Conservation (phyloP, 2,329 filamentous ascomycete species). For the Coniochaeta ligniaria region DNA sequence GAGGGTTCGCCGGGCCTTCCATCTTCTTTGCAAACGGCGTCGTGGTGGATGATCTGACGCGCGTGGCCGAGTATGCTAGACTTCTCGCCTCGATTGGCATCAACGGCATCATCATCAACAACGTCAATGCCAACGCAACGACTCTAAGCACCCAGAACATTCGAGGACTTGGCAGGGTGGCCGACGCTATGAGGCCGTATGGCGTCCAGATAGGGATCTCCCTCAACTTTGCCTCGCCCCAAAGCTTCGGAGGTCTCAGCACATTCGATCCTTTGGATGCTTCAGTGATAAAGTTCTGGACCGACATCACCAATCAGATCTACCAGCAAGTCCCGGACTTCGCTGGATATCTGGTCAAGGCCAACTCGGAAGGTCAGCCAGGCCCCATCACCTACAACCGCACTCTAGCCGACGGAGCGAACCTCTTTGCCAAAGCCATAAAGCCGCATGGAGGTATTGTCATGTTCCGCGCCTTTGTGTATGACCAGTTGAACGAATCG, state of each 20-base stretch:
- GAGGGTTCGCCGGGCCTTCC: slow-evolving; percentile 60
- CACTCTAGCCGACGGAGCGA: slow-evolving; percentile 60
- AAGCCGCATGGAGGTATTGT: slow-evolving; percentile 53
- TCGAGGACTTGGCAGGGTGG: slow-evolving; percentile 53
- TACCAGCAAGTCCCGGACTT: slow-evolving; percentile 59
- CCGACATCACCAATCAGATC: slow-evolving; percentile 48
- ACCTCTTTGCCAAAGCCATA: slow-evolving; percentile 56
- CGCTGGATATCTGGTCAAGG: slow-evolving; percentile 63
- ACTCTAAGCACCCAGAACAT: slow-evolving; percentile 51
- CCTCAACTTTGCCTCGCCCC: slow-evolving; percentile 61
- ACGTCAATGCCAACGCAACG: slow-evolving; percentile 61
- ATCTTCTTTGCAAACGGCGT: slow-evolving; percentile 58
- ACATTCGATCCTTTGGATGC: slow-evolving; percentile 63
- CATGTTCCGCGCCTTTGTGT: slow-evolving; percentile 68
- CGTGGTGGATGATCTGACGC: slow-evolving; percentile 50
- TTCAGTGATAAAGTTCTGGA: slow-evolving; percentile 56
- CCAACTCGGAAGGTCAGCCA: slow-evolving; percentile 65
- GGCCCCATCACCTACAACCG: slow-evolving; percentile 64
- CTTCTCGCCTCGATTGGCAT: slow-evolving; percentile 59
- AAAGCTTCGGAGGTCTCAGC: slow-evolving; percentile 43
- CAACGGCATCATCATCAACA: slow-evolving; percentile 63
- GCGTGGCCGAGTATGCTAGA: slow-evolving; percentile 55
- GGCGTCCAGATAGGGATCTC: slow-evolving; percentile 60
- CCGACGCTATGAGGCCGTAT: slow-evolving; percentile 59
- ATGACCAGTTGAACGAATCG: slow-evolving; percentile 48